Evolutionary conservation across 495 filamentous ascomycete genomes (phyloP).

Genomic region (Neurospora sp.): DNA sequence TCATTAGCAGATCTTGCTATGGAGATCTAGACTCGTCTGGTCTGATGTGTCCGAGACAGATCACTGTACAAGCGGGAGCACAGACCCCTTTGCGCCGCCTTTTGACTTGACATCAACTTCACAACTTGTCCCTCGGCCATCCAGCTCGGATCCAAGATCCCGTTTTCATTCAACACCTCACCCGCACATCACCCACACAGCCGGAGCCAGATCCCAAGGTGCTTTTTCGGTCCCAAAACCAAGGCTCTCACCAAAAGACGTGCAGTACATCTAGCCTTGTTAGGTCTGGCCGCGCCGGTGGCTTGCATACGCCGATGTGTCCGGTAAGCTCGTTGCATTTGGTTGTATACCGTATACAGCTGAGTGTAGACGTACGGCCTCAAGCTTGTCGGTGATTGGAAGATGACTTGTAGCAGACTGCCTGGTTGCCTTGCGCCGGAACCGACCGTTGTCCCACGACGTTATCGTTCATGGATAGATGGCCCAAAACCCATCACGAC

Average conservation of each 20-base stretch:
- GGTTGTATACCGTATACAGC: not conserved
- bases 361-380: not conserved
- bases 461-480: not conserved
- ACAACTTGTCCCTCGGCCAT: not conserved
- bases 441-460: not conserved
- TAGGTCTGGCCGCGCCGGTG: not conserved
- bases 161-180: not conserved
- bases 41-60: not conserved
- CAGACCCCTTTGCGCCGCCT: not conserved
- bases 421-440: not conserved
- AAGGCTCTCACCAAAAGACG: not conserved
- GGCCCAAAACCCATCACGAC: not conserved
- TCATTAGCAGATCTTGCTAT: too few relatives aligned
- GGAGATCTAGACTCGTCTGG: not conserved
- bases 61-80: not conserved
- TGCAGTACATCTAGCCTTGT: not conserved
- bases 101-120: not conserved
- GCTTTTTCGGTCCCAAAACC: not conserved
- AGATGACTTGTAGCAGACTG: not conserved
- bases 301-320: not conserved
- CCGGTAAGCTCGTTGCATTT: not conserved
- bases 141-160: not conserved
- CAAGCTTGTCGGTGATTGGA: not conserved
- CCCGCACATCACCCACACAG: not conserved
- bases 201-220: not conserved